These are phyloP conservation scores for Wickerhamiella hasegawae DNA, from an alignment of 805 yeast genomes.

Conservation along the genomic window DNA sequence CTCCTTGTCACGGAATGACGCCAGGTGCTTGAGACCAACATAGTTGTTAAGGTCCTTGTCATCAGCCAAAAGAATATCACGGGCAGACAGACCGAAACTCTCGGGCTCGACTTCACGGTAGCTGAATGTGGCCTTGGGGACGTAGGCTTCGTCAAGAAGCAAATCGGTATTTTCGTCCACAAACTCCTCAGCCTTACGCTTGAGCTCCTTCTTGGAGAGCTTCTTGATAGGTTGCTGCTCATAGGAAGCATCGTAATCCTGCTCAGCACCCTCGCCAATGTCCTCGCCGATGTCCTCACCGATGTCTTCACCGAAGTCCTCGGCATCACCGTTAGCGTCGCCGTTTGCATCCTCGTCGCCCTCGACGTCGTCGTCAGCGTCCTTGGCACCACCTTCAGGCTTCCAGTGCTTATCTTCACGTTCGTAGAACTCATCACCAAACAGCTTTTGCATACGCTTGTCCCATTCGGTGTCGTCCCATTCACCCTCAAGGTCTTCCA, in stretches of 20 bases:
- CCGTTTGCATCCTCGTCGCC: conserved; percentile 28
- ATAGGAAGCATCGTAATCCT: conserved; percentile 3
- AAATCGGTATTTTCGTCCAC: conserved; percentile 59
- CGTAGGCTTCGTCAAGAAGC: conserved; percentile 40
- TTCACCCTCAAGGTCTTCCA: conserved; percentile 67
- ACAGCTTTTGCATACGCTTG: conserved; percentile 61
- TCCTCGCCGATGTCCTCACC: conserved; percentile 10
- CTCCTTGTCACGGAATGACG: conserved; percentile 76
- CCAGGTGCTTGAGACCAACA: conserved; percentile 81
- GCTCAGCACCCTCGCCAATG: conserved; percentile 7
- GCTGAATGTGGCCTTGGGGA: conserved; percentile 41
- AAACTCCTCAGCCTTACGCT: conserved; percentile 55
- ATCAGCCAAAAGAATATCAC: conserved; percentile 82
- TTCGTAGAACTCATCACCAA: conserved; percentile 70
- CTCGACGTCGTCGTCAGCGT: conserved; percentile 27
- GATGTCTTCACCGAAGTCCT: conserved; percentile 15
- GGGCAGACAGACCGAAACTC: conserved; percentile 64
- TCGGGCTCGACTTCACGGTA: conserved; percentile 95
- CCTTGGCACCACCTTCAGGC: conserved; percentile 44
- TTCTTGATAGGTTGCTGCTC: conserved; percentile 41
- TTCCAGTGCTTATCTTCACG: conserved; percentile 40
- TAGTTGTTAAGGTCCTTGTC: conserved; percentile 72
- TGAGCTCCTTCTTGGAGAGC: conserved; percentile 44
- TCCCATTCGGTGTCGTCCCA: conserved; percentile 91
- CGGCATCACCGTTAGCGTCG: conserved; percentile 18